These are phyloP conservation scores for Penicillium manginii DNA, from an alignment of 495 filamentous ascomycete species.

Conservation along the genomic window DNA sequence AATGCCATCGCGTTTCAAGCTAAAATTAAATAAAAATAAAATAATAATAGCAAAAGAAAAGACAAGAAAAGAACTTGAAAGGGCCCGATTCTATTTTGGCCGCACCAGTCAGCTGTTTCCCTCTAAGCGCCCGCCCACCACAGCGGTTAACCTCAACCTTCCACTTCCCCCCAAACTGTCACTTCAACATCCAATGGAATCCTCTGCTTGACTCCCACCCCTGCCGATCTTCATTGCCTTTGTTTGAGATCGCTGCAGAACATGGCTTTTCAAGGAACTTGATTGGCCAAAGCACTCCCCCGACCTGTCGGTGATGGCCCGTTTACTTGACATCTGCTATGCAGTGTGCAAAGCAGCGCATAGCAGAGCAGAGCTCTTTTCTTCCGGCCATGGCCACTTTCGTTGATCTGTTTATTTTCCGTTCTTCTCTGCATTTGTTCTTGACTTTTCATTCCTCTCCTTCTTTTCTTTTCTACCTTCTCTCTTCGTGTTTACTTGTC, in stretches of 20 bases:
- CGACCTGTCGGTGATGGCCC: no score
- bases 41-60: no score
- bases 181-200: conserved; percentile 10
- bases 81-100: conserved; percentile 8
- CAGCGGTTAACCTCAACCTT: conserved; percentile 31
- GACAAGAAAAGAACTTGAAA: no score
- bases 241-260: conserved; percentile 14
- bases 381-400: conserved; percentile 1
- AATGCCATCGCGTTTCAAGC: neutral
- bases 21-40: neutral
- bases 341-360: neutral
- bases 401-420: conserved; percentile 1
- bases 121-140: conserved; percentile 23
- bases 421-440: conserved; percentile 4
- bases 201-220: neutral
- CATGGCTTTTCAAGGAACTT: neutral
- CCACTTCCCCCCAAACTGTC: conserved; percentile 9
- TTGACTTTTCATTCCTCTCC: conserved; percentile 5
- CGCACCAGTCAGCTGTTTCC: neutral
- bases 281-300: neutral
- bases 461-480: conserved; percentile 8
- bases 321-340: neutral
- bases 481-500: conserved; percentile 6
- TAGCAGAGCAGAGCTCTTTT: conserved; percentile 5
- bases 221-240: conserved; percentile 17